These are phyloP conservation scores for Pleoardoris graminearum DNA, from an alignment of 2,329 filamentous ascomycete species.

Conservation along the genomic window DNA sequence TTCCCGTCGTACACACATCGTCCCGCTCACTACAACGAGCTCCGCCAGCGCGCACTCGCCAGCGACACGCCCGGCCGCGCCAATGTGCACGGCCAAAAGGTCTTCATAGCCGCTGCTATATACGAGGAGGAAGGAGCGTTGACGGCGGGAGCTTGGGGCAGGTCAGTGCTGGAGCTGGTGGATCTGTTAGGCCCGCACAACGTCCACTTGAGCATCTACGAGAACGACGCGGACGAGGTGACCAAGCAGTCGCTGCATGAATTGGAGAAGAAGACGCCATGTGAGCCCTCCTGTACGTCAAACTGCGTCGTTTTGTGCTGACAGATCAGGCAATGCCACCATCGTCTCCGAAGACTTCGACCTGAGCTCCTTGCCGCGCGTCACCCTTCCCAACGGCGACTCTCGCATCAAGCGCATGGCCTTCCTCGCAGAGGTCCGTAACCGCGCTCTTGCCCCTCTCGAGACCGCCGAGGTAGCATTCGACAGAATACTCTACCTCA, in stretches of 20 bases:
- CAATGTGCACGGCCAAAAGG: constrained; percentile 62
- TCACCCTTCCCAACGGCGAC: constrained; percentile 65
- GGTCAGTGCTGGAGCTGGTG: constrained; percentile 63
- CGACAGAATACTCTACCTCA: constrained; percentile 64
- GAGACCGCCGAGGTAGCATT: constrained; percentile 59
- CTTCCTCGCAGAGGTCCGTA: constrained; percentile 73
- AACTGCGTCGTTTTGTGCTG: constrained; percentile 8
- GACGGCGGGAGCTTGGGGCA: constrained; percentile 66
- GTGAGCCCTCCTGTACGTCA: constrained; percentile 29
- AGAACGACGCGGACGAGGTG: constrained; percentile 66
- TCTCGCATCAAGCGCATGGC: constrained; percentile 71
- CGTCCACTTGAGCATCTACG: constrained; percentile 73
- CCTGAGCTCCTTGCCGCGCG: constrained; percentile 59
- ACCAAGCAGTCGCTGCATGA: constrained; percentile 59
- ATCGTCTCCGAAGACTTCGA: constrained; percentile 66
- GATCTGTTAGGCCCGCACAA: constrained; percentile 68
- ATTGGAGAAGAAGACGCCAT: constrained; percentile 56
- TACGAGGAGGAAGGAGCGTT: constrained; percentile 66
- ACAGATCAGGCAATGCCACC: constrained; percentile 44
- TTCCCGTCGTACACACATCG: constrained; percentile 60
- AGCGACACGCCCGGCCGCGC: constrained; percentile 45
- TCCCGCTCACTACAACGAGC: constrained; percentile 56
- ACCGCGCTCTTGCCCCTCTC: constrained; percentile 68
- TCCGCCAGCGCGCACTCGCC: constrained; percentile 41
- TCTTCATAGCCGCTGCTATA: constrained; percentile 75